Conservation (phyloP, 805 yeast species). For the Saturnispora ahearnii region DNA sequence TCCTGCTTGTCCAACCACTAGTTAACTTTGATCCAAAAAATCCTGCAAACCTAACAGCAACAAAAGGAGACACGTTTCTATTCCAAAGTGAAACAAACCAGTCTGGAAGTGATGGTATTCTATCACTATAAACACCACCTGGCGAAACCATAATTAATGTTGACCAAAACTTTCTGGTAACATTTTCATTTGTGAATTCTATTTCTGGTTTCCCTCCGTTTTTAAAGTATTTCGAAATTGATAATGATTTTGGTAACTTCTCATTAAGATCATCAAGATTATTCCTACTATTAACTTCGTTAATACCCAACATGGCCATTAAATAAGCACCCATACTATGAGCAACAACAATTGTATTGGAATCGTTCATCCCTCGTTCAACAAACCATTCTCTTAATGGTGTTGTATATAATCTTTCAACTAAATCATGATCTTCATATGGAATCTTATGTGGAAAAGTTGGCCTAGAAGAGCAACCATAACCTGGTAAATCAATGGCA, state of each 20-base stretch:
- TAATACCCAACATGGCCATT: slow-evolving; percentile 43
- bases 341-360: slow-evolving; percentile 55
- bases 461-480: slow-evolving; percentile 83
- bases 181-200: slow-evolving; percentile 2
- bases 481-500: slow-evolving; percentile 83
- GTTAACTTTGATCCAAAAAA: slow-evolving; percentile 78
- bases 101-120: slow-evolving; percentile 40
- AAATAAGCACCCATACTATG: slow-evolving; percentile 93
- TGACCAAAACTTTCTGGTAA: slow-evolving; percentile 11
- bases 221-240: background rate
- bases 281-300: slow-evolving; percentile 11
- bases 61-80: slow-evolving; percentile 71
- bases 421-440: slow-evolving; percentile 33
- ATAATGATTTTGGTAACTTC: slow-evolving; percentile 2
- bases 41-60: slow-evolving; percentile 67
- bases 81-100: slow-evolving; percentile 82
- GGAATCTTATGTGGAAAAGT: slow-evolving; percentile 39
- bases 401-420: slow-evolving; percentile 57
- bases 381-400: slow-evolving; percentile 58
- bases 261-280: slow-evolving; percentile 10
- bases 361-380: slow-evolving; percentile 28
- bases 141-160: slow-evolving; percentile 80
- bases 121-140: slow-evolving; percentile 60
- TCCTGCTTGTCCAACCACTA: slow-evolving; percentile 80
- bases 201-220: background rate